Conservation (phyloP, 2,329 filamentous ascomycete genomes). For the Dactylonectria macrodidyma region DNA sequence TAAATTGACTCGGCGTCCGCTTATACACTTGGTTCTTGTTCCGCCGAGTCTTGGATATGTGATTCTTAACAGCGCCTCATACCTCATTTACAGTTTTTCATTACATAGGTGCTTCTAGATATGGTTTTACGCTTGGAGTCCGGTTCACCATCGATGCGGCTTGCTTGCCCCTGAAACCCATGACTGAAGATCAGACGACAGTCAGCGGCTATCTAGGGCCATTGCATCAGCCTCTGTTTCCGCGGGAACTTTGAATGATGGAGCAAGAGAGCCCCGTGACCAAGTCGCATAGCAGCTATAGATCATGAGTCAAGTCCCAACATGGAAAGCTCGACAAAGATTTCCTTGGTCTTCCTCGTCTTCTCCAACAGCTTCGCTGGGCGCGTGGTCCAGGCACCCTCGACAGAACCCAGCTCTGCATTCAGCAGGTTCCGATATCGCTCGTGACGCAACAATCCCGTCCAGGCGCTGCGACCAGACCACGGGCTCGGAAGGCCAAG, state of each 20-base stretch:
- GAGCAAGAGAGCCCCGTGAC: neutral
- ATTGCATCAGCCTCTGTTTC: neutral
- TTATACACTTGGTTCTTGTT: neutral
- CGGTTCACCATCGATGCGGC: no score
- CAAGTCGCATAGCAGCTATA: neutral
- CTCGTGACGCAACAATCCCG: slow-evolving; percentile 40
- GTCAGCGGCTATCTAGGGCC: neutral
- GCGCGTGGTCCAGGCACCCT: slow-evolving; percentile 42
- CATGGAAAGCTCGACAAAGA: slow-evolving; percentile 44
- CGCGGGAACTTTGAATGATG: neutral
- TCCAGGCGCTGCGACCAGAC: slow-evolving; percentile 45
- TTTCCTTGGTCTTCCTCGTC: slow-evolving; percentile 36
- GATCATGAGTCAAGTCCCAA: slow-evolving; percentile 34
- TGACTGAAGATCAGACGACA: no score
- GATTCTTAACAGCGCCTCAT: no score
- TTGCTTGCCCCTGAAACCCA: no score
- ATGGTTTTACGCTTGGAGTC: no score
- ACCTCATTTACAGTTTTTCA: no score
- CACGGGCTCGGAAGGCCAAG: slow-evolving; percentile 45
- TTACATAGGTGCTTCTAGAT: no score
- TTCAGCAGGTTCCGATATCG: slow-evolving; percentile 45
- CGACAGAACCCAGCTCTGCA: slow-evolving; percentile 44
- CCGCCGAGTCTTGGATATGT: no score
- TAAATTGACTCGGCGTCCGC: slow-evolving; percentile 12
- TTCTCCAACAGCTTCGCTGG: slow-evolving; percentile 40